phyloP scores from a whole-genome alignment of 257 asterid species.

The Solanum clarkiae region DNA sequence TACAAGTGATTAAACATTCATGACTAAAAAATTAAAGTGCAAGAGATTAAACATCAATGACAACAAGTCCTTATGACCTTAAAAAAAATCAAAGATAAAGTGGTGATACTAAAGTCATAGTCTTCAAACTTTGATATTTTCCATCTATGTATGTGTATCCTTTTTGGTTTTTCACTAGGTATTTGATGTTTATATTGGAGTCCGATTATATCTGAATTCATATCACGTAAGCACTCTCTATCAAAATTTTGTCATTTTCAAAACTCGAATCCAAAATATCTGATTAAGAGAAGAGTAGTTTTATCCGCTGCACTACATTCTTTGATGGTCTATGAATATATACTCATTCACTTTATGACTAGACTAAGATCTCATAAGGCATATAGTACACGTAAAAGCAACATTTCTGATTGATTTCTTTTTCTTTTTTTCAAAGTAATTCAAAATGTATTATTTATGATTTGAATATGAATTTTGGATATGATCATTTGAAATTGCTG shows the following conservation, averaged over 20 bases:
- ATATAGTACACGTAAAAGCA: not conserved
- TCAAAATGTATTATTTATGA: not conserved
- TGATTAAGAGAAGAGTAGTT: no score
- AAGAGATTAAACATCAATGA: not conserved
- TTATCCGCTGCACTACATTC: no score
- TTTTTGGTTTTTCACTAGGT: no score
- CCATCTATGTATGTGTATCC: no score
- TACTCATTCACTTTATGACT: not conserved
- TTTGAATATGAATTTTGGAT: not conserved
- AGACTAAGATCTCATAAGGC: not conserved
- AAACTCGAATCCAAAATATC: no score
- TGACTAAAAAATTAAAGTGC: not conserved
- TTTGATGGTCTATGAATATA: no score
- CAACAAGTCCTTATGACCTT: not conserved
- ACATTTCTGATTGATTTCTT: not conserved
- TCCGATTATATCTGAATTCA: no score
- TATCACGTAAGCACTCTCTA: no score
- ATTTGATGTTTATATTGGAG: no score
- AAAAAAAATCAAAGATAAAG: not conserved
- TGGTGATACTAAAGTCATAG: not conserved
- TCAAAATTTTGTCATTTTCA: no score
- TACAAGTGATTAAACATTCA: not conserved
- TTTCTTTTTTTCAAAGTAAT: not conserved
- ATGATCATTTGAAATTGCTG: not conserved
- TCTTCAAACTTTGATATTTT: not conserved